phyloP scores from a whole-genome alignment of 23 red algal species.

The Pyropia yezoensis region DNA sequence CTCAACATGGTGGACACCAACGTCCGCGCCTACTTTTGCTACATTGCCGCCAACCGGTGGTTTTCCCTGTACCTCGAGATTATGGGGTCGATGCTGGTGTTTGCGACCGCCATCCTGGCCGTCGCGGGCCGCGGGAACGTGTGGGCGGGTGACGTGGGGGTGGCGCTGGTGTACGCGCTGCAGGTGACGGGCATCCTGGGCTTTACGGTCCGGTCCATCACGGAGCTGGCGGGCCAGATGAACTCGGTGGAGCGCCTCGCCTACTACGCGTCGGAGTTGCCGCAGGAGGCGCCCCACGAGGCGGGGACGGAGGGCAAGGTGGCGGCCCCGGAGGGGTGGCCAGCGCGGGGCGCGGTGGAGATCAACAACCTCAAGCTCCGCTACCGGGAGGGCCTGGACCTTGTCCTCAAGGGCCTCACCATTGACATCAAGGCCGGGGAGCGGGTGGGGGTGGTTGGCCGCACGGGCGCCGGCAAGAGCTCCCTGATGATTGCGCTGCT shows the following conservation, averaged over 20 bases:
- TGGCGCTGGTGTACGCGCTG: slow-evolving; percentile 70
- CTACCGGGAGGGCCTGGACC: slow-evolving; percentile 73
- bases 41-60: slow-evolving; percentile 64
- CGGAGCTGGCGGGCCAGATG: slow-evolving; percentile 92
- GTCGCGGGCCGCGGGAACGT: slow-evolving; percentile 24
- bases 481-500: slow-evolving; percentile 83
- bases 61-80: slow-evolving; percentile 78
- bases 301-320: slow-evolving; percentile 24
- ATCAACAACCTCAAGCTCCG: slow-evolving; percentile 70
- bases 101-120: slow-evolving; percentile 73
- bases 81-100: slow-evolving; percentile 58
- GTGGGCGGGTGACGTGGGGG: slow-evolving; percentile 41
- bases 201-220: slow-evolving; percentile 82
- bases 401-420: slow-evolving; percentile 69
- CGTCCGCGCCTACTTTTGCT: slow-evolving; percentile 61
- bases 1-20: slow-evolving; percentile 72
- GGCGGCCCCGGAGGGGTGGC: slow-evolving; percentile 50
- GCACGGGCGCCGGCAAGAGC: slow-evolving; percentile 90
- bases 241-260: slow-evolving; percentile 86
- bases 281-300: slow-evolving; percentile 64
- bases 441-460: slow-evolving; percentile 86
- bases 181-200: slow-evolving; percentile 82
- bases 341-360: slow-evolving; percentile 26
- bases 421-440: slow-evolving; percentile 61
- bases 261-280: slow-evolving; percentile 65